phyloP scores from a whole-genome alignment of 1,139 yeast genomes.

The Scheffersomyces illinoinensis region DNA sequence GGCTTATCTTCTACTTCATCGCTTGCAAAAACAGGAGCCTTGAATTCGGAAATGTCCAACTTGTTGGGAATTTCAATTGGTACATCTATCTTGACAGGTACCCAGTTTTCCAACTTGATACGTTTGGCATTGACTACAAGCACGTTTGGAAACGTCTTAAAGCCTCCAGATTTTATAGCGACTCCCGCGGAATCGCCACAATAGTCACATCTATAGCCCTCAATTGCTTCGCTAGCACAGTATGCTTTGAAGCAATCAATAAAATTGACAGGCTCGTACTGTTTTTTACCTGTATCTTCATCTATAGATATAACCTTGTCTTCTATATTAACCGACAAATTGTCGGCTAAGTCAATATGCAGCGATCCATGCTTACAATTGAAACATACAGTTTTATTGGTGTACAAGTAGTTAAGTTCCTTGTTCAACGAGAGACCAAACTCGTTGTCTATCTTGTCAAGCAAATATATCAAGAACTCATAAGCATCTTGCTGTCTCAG shows the following conservation, averaged over 20 bases:
- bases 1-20: slow-evolving; percentile 40
- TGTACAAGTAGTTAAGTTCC: slow-evolving; percentile 62
- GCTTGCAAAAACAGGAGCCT: slow-evolving; percentile 30
- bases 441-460: slow-evolving; percentile 64
- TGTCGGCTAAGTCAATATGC: slow-evolving; percentile 62
- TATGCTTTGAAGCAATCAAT: slow-evolving; percentile 49
- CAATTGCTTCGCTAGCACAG: slow-evolving; percentile 58
- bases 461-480: slow-evolving; percentile 74
- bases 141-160: slow-evolving; percentile 69
- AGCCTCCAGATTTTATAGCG: slow-evolving; percentile 47
- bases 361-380: slow-evolving; percentile 64
- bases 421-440: slow-evolving; percentile 44
- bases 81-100: slow-evolving; percentile 77
- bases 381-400: slow-evolving; percentile 64
- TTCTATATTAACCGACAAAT: slow-evolving; percentile 61
- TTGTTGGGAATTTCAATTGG: slow-evolving; percentile 63
- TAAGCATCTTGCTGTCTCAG: slow-evolving; percentile 94
- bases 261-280: slow-evolving; percentile 53
- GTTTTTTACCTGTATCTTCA: slow-evolving; percentile 41
- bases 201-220: slow-evolving; percentile 62
- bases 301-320: slow-evolving; percentile 38
- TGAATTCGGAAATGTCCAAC: slow-evolving; percentile 28
- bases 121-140: slow-evolving; percentile 75
- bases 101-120: slow-evolving; percentile 86
- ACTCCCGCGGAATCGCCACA: slow-evolving; percentile 49